These are phyloP conservation scores for Eragrostis tef DNA, from an alignment of 202 grass and related monocot species.

Conservation along the genomic window DNA sequence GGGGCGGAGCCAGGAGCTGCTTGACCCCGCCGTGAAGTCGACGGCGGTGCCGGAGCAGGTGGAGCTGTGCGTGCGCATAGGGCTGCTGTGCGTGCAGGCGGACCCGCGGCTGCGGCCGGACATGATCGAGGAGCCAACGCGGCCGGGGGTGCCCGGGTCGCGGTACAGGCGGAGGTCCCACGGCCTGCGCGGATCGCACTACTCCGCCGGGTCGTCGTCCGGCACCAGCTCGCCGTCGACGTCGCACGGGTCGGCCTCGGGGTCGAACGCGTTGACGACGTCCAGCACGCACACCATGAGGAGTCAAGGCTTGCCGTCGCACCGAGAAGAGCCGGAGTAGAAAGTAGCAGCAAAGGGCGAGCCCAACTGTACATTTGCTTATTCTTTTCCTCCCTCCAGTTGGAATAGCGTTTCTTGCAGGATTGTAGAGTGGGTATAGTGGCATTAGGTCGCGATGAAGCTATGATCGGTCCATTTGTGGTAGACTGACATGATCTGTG, in stretches of 20 bases:
- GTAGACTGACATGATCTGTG: too few relatives aligned
- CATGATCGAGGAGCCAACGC: slow-evolving; percentile 89
- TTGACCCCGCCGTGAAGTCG: slow-evolving; percentile 58
- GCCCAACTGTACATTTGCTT: slow-evolving; percentile 20
- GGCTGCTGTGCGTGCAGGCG: slow-evolving; percentile 77
- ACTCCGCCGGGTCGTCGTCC: slow-evolving; percentile 52
- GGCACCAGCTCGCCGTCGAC: slow-evolving; percentile 54
- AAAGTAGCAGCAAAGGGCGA: not conserved
- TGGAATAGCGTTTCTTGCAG: not conserved
- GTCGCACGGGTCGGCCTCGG: slow-evolving; percentile 33
- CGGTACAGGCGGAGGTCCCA: slow-evolving; percentile 59
- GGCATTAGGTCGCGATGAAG: not conserved
- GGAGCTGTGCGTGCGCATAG: slow-evolving; percentile 64
- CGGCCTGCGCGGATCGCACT: slow-evolving; percentile 49
- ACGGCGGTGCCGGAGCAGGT: slow-evolving; percentile 63
- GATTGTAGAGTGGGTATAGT: not conserved
- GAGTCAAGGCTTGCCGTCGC: slow-evolving; percentile 52
- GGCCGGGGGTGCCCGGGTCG: slow-evolving; percentile 63
- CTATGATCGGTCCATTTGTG: too few relatives aligned
- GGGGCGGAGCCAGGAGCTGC: slow-evolving; percentile 61
- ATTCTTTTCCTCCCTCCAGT: slow-evolving; percentile 15
- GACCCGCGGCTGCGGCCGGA: slow-evolving; percentile 74
- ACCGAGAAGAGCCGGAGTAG: slow-evolving; percentile 42
- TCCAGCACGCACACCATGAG: slow-evolving; percentile 52
- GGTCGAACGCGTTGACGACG: slow-evolving; percentile 51